Evolutionary conservation across 208 protist genomes (phyloP).

Genomic region (Endotrypanum monterogeii): DNA sequence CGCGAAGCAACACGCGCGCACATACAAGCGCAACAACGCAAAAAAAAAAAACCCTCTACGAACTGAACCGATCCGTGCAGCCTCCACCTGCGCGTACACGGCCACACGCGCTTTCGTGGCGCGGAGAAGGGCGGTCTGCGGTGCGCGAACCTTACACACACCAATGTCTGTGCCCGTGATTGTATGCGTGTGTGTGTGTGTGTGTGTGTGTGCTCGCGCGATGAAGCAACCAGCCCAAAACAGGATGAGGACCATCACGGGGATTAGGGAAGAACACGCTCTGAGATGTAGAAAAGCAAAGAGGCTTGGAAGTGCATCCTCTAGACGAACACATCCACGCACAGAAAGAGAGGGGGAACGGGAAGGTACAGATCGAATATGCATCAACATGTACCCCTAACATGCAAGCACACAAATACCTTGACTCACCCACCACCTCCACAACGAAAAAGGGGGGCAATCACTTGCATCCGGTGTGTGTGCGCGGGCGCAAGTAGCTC

Average conservation of each 20-base stretch:
- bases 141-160: neutral
- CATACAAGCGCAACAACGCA: neutral
- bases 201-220: neutral
- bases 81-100: neutral
- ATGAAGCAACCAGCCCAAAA: neutral
- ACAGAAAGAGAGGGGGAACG: neutral
- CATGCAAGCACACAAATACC: neutral
- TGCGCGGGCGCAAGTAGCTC: too few relatives aligned
- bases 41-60: neutral
- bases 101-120: neutral
- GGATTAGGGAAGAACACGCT: neutral
- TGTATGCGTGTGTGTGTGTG: neutral
- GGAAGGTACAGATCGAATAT: too few relatives aligned
- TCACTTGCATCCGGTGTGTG: neutral
- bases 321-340: neutral
- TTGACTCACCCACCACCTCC: neutral
- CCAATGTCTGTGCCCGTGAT: too few relatives aligned
- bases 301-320: neutral
- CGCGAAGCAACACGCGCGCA: slow-evolving; percentile 6
- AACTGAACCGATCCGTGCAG: neutral
- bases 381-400: slow-evolving; percentile 11
- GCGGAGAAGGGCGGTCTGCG: neutral
- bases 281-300: slow-evolving; percentile 3
- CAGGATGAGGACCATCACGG: neutral
- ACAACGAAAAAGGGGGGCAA: neutral